A percentile compares a stretch with the other conserved stretches of the same genome.
Conservation (phyloP, 2,329 filamentous ascomycete species). For the Claviceps sp. region DNA sequence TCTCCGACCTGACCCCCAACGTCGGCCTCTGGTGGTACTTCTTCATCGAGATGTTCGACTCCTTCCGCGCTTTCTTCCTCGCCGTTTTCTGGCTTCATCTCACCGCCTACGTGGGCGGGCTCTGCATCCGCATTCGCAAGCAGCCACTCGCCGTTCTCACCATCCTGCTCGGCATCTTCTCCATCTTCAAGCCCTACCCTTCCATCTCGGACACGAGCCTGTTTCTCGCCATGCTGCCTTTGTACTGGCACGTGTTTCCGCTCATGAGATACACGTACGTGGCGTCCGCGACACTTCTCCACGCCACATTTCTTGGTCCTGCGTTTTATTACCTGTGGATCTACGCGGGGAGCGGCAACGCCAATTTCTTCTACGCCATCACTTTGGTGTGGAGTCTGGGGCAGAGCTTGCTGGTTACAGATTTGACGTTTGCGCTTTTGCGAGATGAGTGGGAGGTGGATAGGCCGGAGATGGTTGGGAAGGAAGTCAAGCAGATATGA, state of each 20-base stretch:
- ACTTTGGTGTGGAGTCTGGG: slow-evolving; percentile 96
- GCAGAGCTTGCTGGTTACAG: slow-evolving; percentile 72
- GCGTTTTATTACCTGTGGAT: slow-evolving; percentile 98
- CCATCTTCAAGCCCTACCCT: slow-evolving; percentile 94
- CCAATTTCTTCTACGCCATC: slow-evolving; percentile 99
- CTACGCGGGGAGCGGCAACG: slow-evolving; percentile 93
- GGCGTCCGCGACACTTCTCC: slow-evolving; percentile 68
- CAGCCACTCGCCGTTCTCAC: slow-evolving; percentile 81
- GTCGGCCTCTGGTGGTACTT: slow-evolving; percentile 99
- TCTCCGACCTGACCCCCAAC: slow-evolving; percentile 89
- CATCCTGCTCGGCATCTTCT: slow-evolving; percentile 76
- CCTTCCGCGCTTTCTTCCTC: slow-evolving; percentile 92
- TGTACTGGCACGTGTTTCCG: slow-evolving; percentile 87
- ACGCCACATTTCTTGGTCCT: slow-evolving; percentile 77
- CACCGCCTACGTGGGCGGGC: slow-evolving; percentile 72
- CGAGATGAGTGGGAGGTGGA: slow-evolving; percentile 92
- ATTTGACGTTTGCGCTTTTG: slow-evolving; percentile 76
- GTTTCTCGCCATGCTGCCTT: slow-evolving; percentile 68
- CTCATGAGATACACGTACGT: slow-evolving; percentile 91
- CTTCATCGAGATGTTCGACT: slow-evolving; percentile 99
- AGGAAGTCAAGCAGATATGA: slow-evolving; percentile 75
- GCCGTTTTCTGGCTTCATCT: slow-evolving; percentile 97
- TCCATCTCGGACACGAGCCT: slow-evolving; percentile 81
- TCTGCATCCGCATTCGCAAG: slow-evolving; percentile 67
- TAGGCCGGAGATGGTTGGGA: slow-evolving; percentile 77